These are phyloP conservation scores for Ascosphaera aggregata DNA, from an alignment of 2,329 filamentous ascomycete species.

Conservation along the genomic window DNA sequence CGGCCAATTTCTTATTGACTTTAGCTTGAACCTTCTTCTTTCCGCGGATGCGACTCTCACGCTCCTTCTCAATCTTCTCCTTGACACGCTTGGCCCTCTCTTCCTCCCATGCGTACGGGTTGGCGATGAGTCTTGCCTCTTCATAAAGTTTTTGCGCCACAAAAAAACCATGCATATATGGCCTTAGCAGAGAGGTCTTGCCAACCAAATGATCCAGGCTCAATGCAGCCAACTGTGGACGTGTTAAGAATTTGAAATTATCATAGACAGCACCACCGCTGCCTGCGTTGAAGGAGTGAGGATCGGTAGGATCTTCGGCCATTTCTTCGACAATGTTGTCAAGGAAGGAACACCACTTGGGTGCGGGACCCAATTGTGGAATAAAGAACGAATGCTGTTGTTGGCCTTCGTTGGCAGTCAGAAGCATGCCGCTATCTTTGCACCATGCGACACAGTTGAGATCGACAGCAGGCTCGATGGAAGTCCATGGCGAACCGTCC, in stretches of 20 bases:
- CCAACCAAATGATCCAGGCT: conserved; percentile 77
- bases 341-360: conserved; percentile 87
- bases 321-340: conserved; percentile 98
- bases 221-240: conserved; percentile 63
- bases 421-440: conserved; percentile 76
- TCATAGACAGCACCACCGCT: conserved; percentile 64
- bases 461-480: conserved; percentile 82
- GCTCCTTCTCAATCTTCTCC: conserved; percentile 90
- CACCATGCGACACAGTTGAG: conserved; percentile 89
- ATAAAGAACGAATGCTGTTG: conserved; percentile 93
- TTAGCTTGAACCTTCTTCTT: conserved; percentile 78
- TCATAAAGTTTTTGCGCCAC: conserved; percentile 90
- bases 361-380: conserved; percentile 76
- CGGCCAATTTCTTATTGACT: conserved; percentile 54
- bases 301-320: conserved; percentile 55
- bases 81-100: conserved; percentile 77
- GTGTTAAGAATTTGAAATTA: conserved; percentile 95
- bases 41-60: conserved; percentile 81
- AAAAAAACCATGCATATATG: conserved; percentile 99
- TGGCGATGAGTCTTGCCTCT: conserved; percentile 75
- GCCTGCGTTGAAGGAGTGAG: conserved; percentile 26
- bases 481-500: conserved; percentile 77
- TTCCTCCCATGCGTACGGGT: conserved; percentile 85
- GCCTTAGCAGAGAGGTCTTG: conserved; percentile 67
- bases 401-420: conserved; percentile 90